Evolutionary conservation across 108 stramenopile genomes (phyloP), one percentile per base, ranked within the genome.

Genomic region (Cylindrotheca closterium): DNA sequence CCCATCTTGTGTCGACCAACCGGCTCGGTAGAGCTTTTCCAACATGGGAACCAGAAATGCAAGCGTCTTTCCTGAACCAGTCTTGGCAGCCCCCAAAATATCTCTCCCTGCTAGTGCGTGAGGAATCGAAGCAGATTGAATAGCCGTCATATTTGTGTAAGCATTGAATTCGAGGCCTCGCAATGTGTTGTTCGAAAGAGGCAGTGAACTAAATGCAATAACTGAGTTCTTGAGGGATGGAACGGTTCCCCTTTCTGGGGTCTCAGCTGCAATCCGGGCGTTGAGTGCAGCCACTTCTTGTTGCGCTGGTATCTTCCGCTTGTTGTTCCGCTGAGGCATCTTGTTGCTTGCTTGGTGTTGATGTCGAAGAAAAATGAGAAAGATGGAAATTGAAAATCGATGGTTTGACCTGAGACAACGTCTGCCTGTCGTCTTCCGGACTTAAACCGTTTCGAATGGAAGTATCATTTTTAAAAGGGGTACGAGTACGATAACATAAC

Each of bases 31-130:
- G 10, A 98, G 85, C 34, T 47, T 60, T 77, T 97, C 97, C 34
- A 98, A 67, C 4, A 94, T 31, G 2, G 97, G 97, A 48, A 98
- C 84, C 4, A 96, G 49, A 54, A 96, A 97, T 21, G 94, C 83
- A 19, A 97, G 60, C 0, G 94, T 97, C 78, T 97, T 97, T 5
- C 96, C 96, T 50, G 85, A 85, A 19, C 97, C 97, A 3, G 97
- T 98, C 58, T 86, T 80, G 4, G 93, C 97, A n/a, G 96, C 95
- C 24, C 93, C 97, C 50, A 98, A 67, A 49, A 98, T 81, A 73
- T 98, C 97, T 30, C 97, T 71, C 21, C 94, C 94, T 17, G 77
- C 81, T 49, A 98, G 71, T 2, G 96, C 93, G 80, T 98, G 97
- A 1, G 96, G 96, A 60, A 98, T 91, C 51, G 92, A 91, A 0